Evolutionary conservation across 352 stramenopile species (phyloP), one percentile per base, ranked within the genome.

Genomic region (Phytophthora melonis): DNA sequence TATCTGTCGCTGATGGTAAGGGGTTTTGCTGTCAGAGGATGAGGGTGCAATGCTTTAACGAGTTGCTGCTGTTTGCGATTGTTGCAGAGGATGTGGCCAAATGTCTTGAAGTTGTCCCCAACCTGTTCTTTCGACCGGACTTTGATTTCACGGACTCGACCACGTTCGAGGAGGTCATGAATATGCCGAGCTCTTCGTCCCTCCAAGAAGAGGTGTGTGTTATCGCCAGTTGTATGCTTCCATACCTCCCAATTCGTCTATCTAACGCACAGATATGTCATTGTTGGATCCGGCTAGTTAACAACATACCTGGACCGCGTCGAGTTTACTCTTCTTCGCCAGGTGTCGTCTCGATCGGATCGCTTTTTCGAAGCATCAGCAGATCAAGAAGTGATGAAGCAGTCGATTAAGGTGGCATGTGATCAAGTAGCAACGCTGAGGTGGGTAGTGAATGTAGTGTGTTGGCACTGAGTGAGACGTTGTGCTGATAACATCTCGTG

Each of bases 331-430:
- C 78, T 97, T 54, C 77, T 97, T 49, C 87, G 90, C 3, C 88
- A 97, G 68, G 88, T 97, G 36, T 94, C 88, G 36, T 95, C 88
- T 9, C 84, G 90, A 14, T 95, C 90, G 1, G 86, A 97, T 63
- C 84, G 86, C 19, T 95, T 97, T 78, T 95, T 97, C 27, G 84
- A 97, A 58, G 88, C 87, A 11, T 95, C 89, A 6, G 82, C 88
- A 32, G 87, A 93, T 65, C 90, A 97, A 66, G 89, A 94, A 69
- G 89, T 93, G 0, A 97, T 94, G 83, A 93, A 94, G 67, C 87
- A 92, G 57, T 93, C 86, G 23, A 93, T 97, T 55, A 82, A 70
- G 30, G 77, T 82, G 63, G 90, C 90, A 0, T 97, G 88, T 19
- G 86, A 95, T 54, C 87, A 97, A 77, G 90, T 97, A 11, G 83